Evolutionary conservation across 805 yeast species (phyloP).

Genomic region (Ascoidea asiatica): DNA sequence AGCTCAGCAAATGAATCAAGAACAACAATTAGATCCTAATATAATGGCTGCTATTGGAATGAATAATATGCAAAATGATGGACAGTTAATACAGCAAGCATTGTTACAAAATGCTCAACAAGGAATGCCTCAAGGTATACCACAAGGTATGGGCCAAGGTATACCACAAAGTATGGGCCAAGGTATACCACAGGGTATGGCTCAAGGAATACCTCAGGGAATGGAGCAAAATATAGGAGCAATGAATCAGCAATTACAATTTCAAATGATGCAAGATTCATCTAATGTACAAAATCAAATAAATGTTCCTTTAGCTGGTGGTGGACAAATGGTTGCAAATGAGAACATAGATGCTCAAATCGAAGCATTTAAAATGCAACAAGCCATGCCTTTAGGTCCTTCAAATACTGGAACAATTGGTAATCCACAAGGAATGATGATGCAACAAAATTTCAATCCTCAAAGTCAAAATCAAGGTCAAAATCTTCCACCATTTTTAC

Average conservation of each 20-base stretch:
- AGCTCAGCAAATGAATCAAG: too few relatives aligned
- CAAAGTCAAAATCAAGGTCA: too few relatives aligned
- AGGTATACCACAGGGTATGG: background rate
- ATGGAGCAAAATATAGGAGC: background rate
- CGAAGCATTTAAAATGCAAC: background rate
- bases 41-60: too few relatives aligned
- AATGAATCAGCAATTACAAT: background rate
- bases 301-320: too few relatives aligned
- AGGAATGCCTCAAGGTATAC: background rate
- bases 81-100: background rate
- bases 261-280: background rate
- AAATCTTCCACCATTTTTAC: too few relatives aligned
- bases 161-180: background rate
- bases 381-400: background rate
- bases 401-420: background rate
- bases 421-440: background rate
- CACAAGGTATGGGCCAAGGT: background rate
- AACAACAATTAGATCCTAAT: too few relatives aligned
- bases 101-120: background rate
- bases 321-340: too few relatives aligned
- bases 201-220: background rate
- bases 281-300: too few relatives aligned
- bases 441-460: too few relatives aligned
- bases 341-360: background rate
- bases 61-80: background rate